Base-by-base conservation (phyloP, 345 rosid species). In the Boechera divaricarpa region DNA sequence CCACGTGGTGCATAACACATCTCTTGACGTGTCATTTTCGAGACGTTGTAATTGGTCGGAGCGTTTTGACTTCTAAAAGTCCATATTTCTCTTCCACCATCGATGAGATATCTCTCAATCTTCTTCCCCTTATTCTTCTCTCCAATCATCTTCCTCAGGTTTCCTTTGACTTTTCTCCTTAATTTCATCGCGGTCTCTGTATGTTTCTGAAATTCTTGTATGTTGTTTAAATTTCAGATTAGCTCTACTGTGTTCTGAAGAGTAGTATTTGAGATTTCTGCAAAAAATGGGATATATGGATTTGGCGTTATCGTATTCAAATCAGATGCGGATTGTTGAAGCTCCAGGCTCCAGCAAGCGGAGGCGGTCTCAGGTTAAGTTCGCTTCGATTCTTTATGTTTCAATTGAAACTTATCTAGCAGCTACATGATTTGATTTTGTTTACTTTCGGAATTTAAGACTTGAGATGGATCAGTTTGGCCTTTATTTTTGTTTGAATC, bases 291-390 rank as follows among this genome's bases (percentile, higher is more conserved):
- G 82, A 60, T 72, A 79, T 42, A 51, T 35, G 78, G 82, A 79
- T 11, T 67, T 73, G 59, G 78, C 42, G 16, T 0, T 4, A 41
- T 73, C 78, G 5, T 79, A 79, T 67, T 51, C 82, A 38, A 73
- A 67, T 44, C 32, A 73, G 44, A 67, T 35, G 74, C 53, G 65
- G 28, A 18, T 85, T 57, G 91, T 85, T 63, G 94, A 88, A 53
- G 81, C 86, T 9, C 98, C 24, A 21, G 24, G 24, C 24, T 21
- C 1, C 94, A 0, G 92, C 87, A 3, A 88, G 91, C 75, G 99
- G 99, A 41, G 98, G 99, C 0, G 98, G 99, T 53, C 91, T 88
- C 72, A 95, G 98, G 99, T 95, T 47, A 13, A 21, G 18, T 16
- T 65, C 5, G n/a, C 36, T 29, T 3, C 3, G 8, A 7, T 36